These are phyloP conservation scores for Lobulomyces angularis DNA, from an alignment of 192 early-diverging fungal genomes.

Conservation along the genomic window DNA sequence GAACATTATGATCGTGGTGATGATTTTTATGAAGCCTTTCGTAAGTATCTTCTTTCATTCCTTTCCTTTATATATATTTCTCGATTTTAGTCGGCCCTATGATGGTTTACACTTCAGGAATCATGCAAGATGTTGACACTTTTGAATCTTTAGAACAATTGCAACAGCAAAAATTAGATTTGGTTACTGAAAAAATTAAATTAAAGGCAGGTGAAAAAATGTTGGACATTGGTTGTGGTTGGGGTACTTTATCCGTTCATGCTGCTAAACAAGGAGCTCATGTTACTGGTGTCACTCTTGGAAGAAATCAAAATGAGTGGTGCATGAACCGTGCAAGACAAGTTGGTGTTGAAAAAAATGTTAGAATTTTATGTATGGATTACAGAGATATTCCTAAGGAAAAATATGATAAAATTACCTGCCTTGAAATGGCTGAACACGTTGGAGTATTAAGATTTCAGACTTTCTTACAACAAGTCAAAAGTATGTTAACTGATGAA, in stretches of 20 bases:
- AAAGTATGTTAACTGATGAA: constrained; percentile 92
- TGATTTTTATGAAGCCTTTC: constrained; percentile 91
- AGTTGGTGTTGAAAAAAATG: constrained; percentile 66
- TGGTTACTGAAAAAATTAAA: constrained; percentile 73
- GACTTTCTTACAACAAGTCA: constrained; percentile 80
- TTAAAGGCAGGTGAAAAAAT: constrained; percentile 77
- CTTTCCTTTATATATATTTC: constrained; percentile 2
- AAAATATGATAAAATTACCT: constrained; percentile 93
- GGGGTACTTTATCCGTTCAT: constrained; percentile 85
- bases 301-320: constrained; percentile 80
- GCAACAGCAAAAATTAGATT: constrained; percentile 90
- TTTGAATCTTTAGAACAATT: constrained; percentile 83
- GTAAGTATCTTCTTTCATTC: constrained; percentile 14
- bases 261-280: constrained; percentile 81
- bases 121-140: constrained; percentile 61
- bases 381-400: constrained; percentile 93
- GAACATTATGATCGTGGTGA: constrained; percentile 98
- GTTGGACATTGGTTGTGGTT: constrained; percentile 97
- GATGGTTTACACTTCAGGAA: constrained; percentile 96
- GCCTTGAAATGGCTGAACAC: constrained; percentile 99
- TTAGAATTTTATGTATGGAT: constrained; percentile 81
- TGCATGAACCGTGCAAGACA: constrained; percentile 72
- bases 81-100: constrained; percentile 54
- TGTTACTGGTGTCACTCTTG: constrained; percentile 88
- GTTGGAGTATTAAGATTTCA: constrained; percentile 85